Base-by-base conservation (phyloP, 805 yeast genomes). In the Kregervanrija delftensis region DNA sequence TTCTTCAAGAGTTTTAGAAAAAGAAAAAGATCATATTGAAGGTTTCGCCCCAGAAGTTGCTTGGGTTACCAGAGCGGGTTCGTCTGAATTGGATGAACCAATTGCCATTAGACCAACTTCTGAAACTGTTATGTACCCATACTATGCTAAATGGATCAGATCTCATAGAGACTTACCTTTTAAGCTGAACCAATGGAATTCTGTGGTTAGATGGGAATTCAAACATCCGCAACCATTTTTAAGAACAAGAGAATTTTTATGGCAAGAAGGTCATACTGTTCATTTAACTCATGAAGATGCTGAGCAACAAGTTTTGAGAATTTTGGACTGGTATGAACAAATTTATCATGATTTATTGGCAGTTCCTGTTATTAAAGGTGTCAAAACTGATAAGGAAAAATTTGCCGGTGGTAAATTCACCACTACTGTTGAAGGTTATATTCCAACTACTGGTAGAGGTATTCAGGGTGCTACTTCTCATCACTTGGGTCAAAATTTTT, bases 251-350 rank as follows among this genome's bases (percentile, higher is more conserved):
- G 99, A 93, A 71, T 93, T 93, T 72, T 75, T 93, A 67, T 93
- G 99, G 99, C 99, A 93, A 73, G 99, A 93, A 73, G 99, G 99
- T 58, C 99, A 93, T 73, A 93, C 99, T 41, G 99, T 96, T 44
- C 96, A 87, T 66, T 76, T 95, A 61, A 85, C 95, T 45, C 67
- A 72, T 52, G 86, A 81, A 49, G 93, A 78, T 49, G 96, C 99
- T 31, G 74, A 76, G 49, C 72, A 72, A 47, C 98, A 93, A 72
- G 98, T 91, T 31, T 62, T 77, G 57, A 83, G 83, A 66, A 91
- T 95, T 60, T 79, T 90, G 64, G 93, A 86, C 51, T 81, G 78
- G 69, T 93, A 93, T 67, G 83, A 84, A 49, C 79, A 81, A 51
- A 76, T 93, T 49, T 93, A 93, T 68, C 82, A 83, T 69, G 95